A percentile compares a stretch with the other conserved stretches of the same genome.
Conservation (phyloP, 2,329 filamentous ascomycete genomes). For the Dendrostoma leiphaemia region DNA sequence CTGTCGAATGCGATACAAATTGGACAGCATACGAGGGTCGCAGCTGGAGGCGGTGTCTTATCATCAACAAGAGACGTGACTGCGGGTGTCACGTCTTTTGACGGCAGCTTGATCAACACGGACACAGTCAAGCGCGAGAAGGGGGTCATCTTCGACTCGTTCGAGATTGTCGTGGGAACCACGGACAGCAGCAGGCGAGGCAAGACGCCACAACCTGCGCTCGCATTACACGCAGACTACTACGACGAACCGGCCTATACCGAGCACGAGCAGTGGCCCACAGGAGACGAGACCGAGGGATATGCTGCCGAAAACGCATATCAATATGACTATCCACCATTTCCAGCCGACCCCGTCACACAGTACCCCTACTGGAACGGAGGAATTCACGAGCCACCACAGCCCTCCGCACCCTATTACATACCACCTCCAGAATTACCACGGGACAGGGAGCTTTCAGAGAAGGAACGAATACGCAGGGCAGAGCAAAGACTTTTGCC, state of each 20-base stretch:
- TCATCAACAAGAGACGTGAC: slow-evolving; percentile 8
- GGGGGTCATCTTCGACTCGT: slow-evolving; percentile 81
- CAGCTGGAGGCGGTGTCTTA: slow-evolving; percentile 32
- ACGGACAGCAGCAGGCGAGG: slow-evolving; percentile 66
- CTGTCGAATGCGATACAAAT: slow-evolving; percentile 70
- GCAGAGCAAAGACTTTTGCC: slow-evolving; percentile 80
- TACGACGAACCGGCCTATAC: slow-evolving; percentile 21
- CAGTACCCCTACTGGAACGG: slow-evolving; percentile 33
- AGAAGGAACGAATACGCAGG: slow-evolving; percentile 76
- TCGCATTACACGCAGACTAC: slow-evolving; percentile 23
- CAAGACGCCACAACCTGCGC: slow-evolving; percentile 22
- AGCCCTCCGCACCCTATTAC: slow-evolving; percentile 43
- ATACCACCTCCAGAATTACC: slow-evolving; percentile 60
- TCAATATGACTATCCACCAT: slow-evolving; percentile 20
- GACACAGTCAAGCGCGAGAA: slow-evolving; percentile 84
- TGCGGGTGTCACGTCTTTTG: slow-evolving; percentile 33
- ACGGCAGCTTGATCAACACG: slow-evolving; percentile 78
- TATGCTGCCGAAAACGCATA: slow-evolving; percentile 16
- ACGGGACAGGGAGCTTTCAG: slow-evolving; percentile 63
- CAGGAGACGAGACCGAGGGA: slow-evolving; percentile 19
- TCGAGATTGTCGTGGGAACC: slow-evolving; percentile 86
- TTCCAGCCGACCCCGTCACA: slow-evolving; percentile 20
- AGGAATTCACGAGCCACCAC: slow-evolving; percentile 27
- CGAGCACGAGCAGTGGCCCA: slow-evolving; percentile 23
- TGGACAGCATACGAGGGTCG: slow-evolving; percentile 50